Evolutionary conservation across 345 rosid genomes (phyloP), one percentile per base, ranked within the genome.

Genomic region (Aethionema arabicum): DNA sequence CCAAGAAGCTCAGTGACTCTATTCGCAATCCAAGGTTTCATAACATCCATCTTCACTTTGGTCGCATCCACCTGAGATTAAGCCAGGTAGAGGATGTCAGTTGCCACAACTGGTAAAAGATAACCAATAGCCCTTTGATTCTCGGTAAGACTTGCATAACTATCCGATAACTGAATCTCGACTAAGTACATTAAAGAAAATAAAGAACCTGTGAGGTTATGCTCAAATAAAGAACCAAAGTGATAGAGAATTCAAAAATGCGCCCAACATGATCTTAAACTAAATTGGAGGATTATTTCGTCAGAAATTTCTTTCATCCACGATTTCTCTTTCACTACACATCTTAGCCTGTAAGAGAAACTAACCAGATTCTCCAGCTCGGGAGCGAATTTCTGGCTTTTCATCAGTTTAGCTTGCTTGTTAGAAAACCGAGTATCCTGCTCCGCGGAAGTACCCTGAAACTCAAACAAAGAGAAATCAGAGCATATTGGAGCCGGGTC

Each of bases 341-440:
- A 8, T 40, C 8, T 40, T 0, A 2, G 11, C n/a, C 11, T 10
- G 3, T 12, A 32, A 37, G 4, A n/a, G 15, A 69, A 63, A 73
- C 85, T 54, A 30, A 93, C 99, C 86, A 87, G 80, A 76, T 80
- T 79, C 8, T 93, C 99, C 77, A 90, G 73, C 67, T 90, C 95
- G 8, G 96, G 72, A 52, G 95, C 77, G 40, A 95, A 90, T 79
- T 95, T 95, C 83, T 87, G 97, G 62, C 96, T 80, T 65, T 95
- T 95, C 78, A 90, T 29, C 32, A 95, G 82, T 77, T 86, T 90
- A 5, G 95, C 97, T 72, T 95, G 97, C 84, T 95, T 95, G 86
- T 95, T 95, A 31, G 99, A 95, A 76, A 90, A 95, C 65, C 99
- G 81, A 56, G 97, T 90, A 72, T 95, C 99, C 61, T 95, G 99